A percentile compares a stretch with the other conserved stretches of the same genome.
These are phyloP conservation scores for Rhizopogon parksii DNA, from an alignment of 1,284 basidiomycete species.

Conservation along the genomic window DNA sequence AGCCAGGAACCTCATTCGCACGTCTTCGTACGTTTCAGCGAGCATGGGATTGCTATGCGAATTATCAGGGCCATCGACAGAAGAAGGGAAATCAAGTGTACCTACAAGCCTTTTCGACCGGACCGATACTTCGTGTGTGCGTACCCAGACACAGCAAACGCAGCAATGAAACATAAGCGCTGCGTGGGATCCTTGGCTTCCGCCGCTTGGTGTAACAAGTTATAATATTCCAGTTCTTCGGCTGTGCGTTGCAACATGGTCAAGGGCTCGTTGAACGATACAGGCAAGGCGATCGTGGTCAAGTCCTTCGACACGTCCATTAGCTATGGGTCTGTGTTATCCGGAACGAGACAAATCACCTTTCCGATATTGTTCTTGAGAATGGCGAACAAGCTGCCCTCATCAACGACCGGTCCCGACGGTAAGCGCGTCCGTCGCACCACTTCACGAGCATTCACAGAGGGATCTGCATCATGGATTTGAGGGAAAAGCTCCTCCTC, in stretches of 20 bases:
- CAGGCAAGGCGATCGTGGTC: constrained; percentile 78
- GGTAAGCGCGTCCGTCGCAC: constrained; percentile 61
- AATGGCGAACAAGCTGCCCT: constrained; percentile 81
- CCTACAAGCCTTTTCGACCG: constrained; percentile 60
- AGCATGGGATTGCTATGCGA: constrained; percentile 75
- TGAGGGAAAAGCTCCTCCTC: constrained; percentile 26
- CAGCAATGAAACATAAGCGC: constrained; percentile 71
- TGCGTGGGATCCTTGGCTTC: constrained; percentile 57
- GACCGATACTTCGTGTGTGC: constrained; percentile 75
- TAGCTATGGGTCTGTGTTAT: neutral
- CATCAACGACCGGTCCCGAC: constrained; percentile 63
- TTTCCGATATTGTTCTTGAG: constrained; percentile 92
- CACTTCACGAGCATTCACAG: constrained; percentile 29
- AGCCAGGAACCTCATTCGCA: constrained; percentile 72
- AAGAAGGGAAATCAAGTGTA: constrained; percentile 5
- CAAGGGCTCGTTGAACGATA: constrained; percentile 85
- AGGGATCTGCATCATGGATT: constrained; percentile 11
- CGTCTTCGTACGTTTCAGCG: constrained; percentile 83
- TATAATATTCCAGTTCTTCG: constrained; percentile 80
- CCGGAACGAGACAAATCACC: constrained; percentile 32
- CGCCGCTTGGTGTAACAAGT: constrained; percentile 63
- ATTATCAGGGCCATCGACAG: neutral
- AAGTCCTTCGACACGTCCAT: constrained; percentile 52
- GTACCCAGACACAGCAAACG: constrained; percentile 81
- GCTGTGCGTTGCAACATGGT: constrained; percentile 74